Base-by-base conservation (phyloP, 257 asterid genomes). In the Osmanthus fragrans region DNA sequence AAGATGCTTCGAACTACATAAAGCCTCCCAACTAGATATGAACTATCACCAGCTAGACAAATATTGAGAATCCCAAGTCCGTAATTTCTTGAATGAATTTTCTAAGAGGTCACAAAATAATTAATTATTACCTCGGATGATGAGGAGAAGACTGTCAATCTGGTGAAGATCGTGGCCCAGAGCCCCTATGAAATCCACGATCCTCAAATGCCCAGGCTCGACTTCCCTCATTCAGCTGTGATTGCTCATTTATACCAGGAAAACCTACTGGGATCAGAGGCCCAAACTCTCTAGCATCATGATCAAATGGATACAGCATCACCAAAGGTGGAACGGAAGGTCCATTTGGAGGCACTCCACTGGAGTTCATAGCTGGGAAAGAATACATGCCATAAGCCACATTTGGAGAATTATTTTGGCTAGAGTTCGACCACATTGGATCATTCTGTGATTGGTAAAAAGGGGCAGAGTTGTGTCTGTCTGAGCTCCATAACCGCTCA, bases 111-210 rank as follows among this genome's bases (percentile, higher is more conserved):
- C 34, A 67, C 71, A 72, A 29, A 51, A 60, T 15, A 51, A 25
- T 63, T 19, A 66, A 37, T 67, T 19, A 66, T 76, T 92, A 94
- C 97, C 94, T 88, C 71, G 80, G 88, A 82, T 84, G 90, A 83
- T 80, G 89, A 66, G 99, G 92, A 51, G 97, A 93, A 86, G 98
- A 84, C 75, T 98, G 97, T 69, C 84, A 93, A 80, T 95, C 99
- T 27, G 97, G 92, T 51, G 97, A 88, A 72, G 92, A 88, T 78
- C 78, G 85, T 77, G 78, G 92, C 76, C 74, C 88, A 70, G 90
- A 83, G 83, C 82, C 82, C 74, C 91, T 89, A 79, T 70, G 89
- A 81, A 79, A 84, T 73, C 98, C 87, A 37, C 85, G 83, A 36
- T 91, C 91, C 77, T 89, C 90, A 34, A 82, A 87, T 65, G 85